Evolutionary conservation across 257 asterid species (phyloP), one percentile per base, ranked within the genome.

Genomic region (Nicotiana otophora): DNA sequence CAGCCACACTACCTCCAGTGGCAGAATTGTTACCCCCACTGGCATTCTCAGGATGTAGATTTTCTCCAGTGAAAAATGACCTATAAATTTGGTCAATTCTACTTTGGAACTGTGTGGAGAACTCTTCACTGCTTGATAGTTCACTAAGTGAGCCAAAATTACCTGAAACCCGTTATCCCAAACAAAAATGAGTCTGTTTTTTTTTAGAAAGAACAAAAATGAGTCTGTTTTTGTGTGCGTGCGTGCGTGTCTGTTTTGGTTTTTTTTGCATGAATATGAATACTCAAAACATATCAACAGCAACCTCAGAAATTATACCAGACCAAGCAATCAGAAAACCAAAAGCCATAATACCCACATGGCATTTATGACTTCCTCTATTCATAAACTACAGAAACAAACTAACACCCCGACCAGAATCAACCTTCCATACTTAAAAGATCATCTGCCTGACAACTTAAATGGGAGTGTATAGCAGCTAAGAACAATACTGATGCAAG

Each of bases 41-140:
- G 16, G 84, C 81, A 80, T 69, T 77, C 30, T 83, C 85, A 26
- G 61, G 75, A 34, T 87, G 77, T 36, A 84, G 61, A 55, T 88
- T 90, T 66, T 87, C 97, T 69, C 92, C 91, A 0, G 93, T 82
- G 81, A 91, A 86, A 62, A 92, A 78, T 28, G 91, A 82, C 72
- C 94, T 88, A 61, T 92, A 85, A 83, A 90, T 86, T 84, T 90
- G 95, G 79, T 92, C 94, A 54, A 93, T 78, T 81, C 91, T 90
- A 80, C 90, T 89, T 58, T 85, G 82, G 83, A 88, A 79, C 88
- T 89, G 89, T 28, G 86, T 70, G 12, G 93, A 64, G 53, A 84
- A 75, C 78, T 87, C 97, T 79, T 78, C 87, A 61, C 84, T 92
- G 58, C 83, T 87, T 42, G 86, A 83, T 65, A 82, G 89, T 78